A percentile compares a stretch with the other conserved stretches of the same genome.
phyloP scores from a whole-genome alignment of 148 eudicot species.

The Silene latifolia region DNA sequence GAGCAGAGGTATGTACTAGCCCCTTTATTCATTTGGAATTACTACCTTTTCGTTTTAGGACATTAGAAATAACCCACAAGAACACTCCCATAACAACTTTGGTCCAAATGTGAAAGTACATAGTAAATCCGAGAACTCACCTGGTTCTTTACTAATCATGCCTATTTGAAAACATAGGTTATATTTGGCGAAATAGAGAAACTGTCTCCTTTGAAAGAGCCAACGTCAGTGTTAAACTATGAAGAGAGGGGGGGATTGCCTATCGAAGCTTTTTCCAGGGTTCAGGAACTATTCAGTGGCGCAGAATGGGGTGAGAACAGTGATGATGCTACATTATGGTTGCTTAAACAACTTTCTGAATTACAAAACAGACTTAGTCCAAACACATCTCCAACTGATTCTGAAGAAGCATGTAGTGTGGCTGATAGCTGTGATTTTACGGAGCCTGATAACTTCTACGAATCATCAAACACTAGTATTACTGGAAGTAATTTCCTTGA shows the following conservation, averaged over 20 bases:
- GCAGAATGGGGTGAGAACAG: slow-evolving; percentile 80
- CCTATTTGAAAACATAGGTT: slow-evolving; percentile 44
- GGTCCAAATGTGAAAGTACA: not conserved
- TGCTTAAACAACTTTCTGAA: slow-evolving; percentile 79
- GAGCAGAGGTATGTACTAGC: slow-evolving; percentile 72
- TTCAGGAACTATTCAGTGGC: slow-evolving; percentile 90
- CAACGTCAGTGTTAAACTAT: slow-evolving; percentile 67
- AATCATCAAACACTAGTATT: slow-evolving; percentile 31
- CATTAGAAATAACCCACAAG: not conserved
- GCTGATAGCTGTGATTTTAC: slow-evolving; percentile 87
- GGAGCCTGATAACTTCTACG: slow-evolving; percentile 68
- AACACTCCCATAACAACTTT: not conserved
- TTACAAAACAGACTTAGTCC: slow-evolving; percentile 62
- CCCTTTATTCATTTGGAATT: not conserved
- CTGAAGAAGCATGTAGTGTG: slow-evolving; percentile 88
- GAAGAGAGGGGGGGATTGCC: slow-evolving; percentile 96
- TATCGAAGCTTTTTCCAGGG: slow-evolving; percentile 96
- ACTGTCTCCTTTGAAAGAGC: slow-evolving; percentile 64
- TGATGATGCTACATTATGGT: slow-evolving; percentile 95
- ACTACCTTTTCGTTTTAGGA: not conserved
- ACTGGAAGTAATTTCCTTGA: slow-evolving; percentile 48
- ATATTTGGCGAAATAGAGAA: slow-evolving; percentile 90
- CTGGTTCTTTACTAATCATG: slow-evolving; percentile 17
- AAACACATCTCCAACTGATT: slow-evolving; percentile 85
- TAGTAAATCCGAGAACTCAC: not conserved